Evolutionary conservation across 1,284 basidiomycete genomes (phyloP).

Genomic region (Sanghuangporus baumii): DNA sequence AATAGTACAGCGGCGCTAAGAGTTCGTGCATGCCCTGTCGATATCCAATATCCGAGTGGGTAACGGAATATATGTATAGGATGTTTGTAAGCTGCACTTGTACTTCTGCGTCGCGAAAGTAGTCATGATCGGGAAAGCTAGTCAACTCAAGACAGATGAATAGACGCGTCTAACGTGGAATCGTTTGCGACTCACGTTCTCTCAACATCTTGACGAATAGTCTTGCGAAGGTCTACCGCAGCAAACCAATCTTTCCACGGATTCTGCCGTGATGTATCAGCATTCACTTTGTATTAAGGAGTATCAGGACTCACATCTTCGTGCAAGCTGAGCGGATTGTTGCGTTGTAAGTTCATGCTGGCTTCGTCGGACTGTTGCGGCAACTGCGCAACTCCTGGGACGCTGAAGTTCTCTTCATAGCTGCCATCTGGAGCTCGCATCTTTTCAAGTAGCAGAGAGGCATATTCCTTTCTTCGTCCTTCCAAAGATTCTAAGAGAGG

Average conservation of each 20-base stretch:
- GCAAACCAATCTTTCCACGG: constrained; percentile 93
- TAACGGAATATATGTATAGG: constrained; percentile 74
- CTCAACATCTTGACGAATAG: constrained; percentile 88
- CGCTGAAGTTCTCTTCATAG: constrained; percentile 58
- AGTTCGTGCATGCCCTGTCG: constrained; percentile 96
- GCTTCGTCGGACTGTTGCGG: constrained; percentile 32
- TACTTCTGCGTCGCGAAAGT: constrained; percentile 73
- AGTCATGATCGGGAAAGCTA: constrained; percentile 86
- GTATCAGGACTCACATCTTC: constrained; percentile 51
- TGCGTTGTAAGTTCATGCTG: constrained; percentile 52
- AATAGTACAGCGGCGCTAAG: constrained; percentile 78
- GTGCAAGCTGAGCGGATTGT: constrained; percentile 85
- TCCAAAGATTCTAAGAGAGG: constrained; percentile 37
- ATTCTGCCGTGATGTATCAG: constrained; percentile 44
- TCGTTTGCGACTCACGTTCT: constrained; percentile 56
- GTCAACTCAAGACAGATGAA: not conserved
- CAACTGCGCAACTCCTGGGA: constrained; percentile 42
- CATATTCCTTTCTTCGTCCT: constrained; percentile 45
- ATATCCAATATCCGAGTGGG: constrained; percentile 80
- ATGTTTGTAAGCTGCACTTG: constrained; percentile 81
- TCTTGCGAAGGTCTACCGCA: constrained; percentile 79
- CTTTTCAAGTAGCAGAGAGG: constrained; percentile 48
- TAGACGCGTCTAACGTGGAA: constrained; percentile 19
- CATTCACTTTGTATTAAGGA: constrained; percentile 7
- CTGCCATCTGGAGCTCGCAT: constrained; percentile 76